Conservation (phyloP, 352 stramenopile genomes). For the Phytopythium mirpurense region DNA sequence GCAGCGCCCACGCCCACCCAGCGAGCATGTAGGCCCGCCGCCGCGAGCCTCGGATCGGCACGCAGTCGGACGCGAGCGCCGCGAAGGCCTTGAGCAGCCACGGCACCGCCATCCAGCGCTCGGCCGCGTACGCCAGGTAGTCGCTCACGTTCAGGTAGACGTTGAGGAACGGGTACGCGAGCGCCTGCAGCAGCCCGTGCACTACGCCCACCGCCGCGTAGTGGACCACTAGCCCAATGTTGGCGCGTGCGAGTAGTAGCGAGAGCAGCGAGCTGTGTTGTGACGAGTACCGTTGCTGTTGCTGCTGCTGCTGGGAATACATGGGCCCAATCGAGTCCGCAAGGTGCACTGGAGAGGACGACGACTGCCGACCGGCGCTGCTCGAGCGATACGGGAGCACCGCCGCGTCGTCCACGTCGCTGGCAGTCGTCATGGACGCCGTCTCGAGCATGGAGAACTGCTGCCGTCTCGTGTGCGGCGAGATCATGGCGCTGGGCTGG, state of each 20-base stretch:
- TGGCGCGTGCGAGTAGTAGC: conserved; percentile 31
- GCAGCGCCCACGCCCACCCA: conserved; percentile 39
- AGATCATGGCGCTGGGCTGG: conserved; percentile 1
- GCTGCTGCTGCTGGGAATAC: conserved; percentile 1
- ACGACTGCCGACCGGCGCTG: conserved; percentile 10
- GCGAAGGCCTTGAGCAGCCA: conserved; percentile 57
- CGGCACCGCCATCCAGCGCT: conserved; percentile 47
- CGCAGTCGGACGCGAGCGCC: conserved; percentile 41
- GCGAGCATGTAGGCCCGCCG: conserved; percentile 46
- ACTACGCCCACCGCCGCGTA: conserved; percentile 45
- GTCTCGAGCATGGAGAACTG: conserved; percentile 38
- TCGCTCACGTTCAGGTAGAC: conserved; percentile 72
- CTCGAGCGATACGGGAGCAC: conserved; percentile 24
- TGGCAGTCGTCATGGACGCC: conserved; percentile 17
- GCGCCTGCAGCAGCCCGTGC: conserved; percentile 46
- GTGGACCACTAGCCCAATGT: conserved; percentile 45
- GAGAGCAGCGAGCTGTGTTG: background rate
- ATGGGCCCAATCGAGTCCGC: conserved; percentile 15
- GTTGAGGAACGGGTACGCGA: conserved; percentile 67
- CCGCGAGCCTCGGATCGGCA: conserved; percentile 35
- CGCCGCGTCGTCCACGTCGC: conserved; percentile 17
- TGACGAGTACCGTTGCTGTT: background rate
- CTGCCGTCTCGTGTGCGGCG: conserved; percentile 12
- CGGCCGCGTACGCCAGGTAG: conserved; percentile 46
- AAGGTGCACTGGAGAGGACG: conserved; percentile 23